Base-by-base conservation (phyloP, 306 rosid species). In the Castanea sativa region DNA sequence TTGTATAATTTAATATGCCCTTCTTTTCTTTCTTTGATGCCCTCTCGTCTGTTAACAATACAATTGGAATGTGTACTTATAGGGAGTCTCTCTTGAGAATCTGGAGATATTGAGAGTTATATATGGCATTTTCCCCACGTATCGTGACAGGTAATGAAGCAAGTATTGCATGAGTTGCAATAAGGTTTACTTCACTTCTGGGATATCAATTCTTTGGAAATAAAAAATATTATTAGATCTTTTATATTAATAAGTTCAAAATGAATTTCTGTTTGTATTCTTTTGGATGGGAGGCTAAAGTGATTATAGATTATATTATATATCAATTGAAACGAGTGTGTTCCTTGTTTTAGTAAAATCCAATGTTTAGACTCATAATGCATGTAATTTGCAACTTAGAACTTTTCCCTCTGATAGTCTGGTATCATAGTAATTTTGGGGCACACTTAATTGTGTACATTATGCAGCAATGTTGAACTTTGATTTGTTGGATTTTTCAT, bases 81-180 rank as follows among this genome's bases (percentile, higher is more conserved):
- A 95, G 99, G 98, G 92, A 73, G 92, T 91, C 78, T 85, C 88
- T 76, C 92, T 95, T 71, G 94, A 95, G 73, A 87, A 89, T 55
- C 73, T 92, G 80, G 92, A 95, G 90, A 91, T 95, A 84, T 81
- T 83, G 78, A 80, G 97, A 76, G 92, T 95, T 75, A 85, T 95
- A 51, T 92, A 91, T 49, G 98, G 99, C 53, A 90, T 95, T 79
- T 92, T 95, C 74, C 98, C 99, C 52, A 92, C 98, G 35, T 91
- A 91, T 71, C 89, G 94, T 16, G 82, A 92, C 79, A 95, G 99
- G 99, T 92, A 85, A 64, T 78, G 32, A 81, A 65, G 65, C 69
- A 61, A 64, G 18, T 76, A 72, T 71, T 53, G 56, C 71, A 72
- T 74, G 27, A 78, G 70, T 32, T 73, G 41, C 75, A 64, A 49